Base-by-base conservation (phyloP, 2,329 filamentous ascomycete species). In the Fusarium algeriense region DNA sequence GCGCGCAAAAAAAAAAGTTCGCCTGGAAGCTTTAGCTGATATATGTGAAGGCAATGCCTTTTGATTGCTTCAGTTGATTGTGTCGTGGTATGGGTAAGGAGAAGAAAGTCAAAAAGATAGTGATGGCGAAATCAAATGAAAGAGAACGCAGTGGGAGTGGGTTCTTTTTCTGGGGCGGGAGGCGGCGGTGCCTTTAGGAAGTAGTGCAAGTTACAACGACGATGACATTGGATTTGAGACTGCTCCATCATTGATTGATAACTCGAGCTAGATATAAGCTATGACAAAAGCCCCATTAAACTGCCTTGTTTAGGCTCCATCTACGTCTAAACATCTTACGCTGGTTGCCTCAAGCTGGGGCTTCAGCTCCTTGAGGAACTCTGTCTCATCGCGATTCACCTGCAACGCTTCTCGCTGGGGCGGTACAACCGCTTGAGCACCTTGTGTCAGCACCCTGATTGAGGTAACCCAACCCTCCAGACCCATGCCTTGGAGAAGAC, bases 201-300 rank as follows among this genome's bases (percentile, higher is more conserved):
- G 37, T 54, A 60, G 65, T 70, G 52, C 55, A 63, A 70, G 63
- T 64, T 53, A 55, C 60, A 40, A 43, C 30, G 30, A 32, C 52
- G 69, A 73, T 63, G 69, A 72, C 65, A 46, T 41, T 30, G 3
- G 30, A 10, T 30, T 30, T 41, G 35, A 41, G 20, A 53, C 34
- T 48, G 56, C 56, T 67, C 63, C 57, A 67, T 67, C 52, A 46
- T 44, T 61, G 69, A 71, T 60, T 73, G 71, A 75, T 74, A 74
- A 75, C 34, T 40, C 41, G 45, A 69, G 61, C 57, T 60, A 64
- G 46, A 67, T 48, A 37, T 50, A 38, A 55, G 63, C 62, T 62
- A 60, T 70, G 70, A 64, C 64, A 53, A 57, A 57, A 62, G 54
- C 50, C 52, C 59, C 60, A 49, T 66, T 58, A 50, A 35, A 54